Evolutionary conservation across 176 grass and related monocot species (phyloP), one percentile per base, ranked within the genome.

Genomic region (Carex parvula): DNA sequence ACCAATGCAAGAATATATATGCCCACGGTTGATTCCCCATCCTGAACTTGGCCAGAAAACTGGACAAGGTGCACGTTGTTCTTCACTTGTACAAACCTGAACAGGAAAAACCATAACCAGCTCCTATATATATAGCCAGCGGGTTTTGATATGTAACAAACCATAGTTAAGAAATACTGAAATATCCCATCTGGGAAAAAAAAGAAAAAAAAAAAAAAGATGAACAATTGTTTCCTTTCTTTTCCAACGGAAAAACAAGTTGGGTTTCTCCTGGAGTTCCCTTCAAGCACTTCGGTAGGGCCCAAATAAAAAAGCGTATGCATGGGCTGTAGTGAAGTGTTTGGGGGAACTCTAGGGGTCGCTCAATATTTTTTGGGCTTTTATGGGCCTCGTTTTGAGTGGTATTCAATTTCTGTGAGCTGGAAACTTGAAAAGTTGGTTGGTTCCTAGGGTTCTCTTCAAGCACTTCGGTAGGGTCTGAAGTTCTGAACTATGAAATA

Each of bases 271-370:
- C n/a, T 0, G 84, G 32, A 69, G 80, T 91, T 95, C 75, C 64
- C 72, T 76, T 29, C 80, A 85, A 88, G 8, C 84, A 92, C 90
- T 92, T 88, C 78, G 67, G 0, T 65, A 66, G 5, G 48, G 22
- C 42, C 6, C 26, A 18, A 61, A 8, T 2, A 16, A 39, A 60
- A 35, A 68, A 24, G 3, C 29, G 29, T 4, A 5, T 6, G 0
- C 3, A 39, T 39, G 65, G 33, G 65, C 3, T 39, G 30, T 69
- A n/a, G 17, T 92, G 83, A 92, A 89, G 84, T 90, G 81, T 90
- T 88, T 92, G 77, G 90, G 84, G 81, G 77, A 87, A 85, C 84
- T 92, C 77, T 89, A 17, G 16, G 29, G 33, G 52, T 26, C 1
- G 4, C 62, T 64, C 24, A 64, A 64, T 32, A 64, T 1, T 32